phyloP scores from a whole-genome alignment of 345 rosid genomes.

The Lepidium didymum region DNA sequence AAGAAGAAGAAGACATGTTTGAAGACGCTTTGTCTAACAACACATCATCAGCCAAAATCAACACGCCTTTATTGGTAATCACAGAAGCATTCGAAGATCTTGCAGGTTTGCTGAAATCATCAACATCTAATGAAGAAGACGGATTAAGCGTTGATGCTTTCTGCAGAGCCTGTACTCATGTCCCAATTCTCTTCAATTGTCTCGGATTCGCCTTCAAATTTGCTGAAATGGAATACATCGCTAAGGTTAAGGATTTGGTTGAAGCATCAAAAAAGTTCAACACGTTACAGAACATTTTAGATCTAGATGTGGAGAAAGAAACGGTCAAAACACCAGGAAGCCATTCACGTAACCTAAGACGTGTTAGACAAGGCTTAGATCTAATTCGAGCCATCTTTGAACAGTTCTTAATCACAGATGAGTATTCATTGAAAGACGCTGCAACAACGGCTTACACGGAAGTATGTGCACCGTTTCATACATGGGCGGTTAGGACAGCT shows the following conservation, averaged over 20 bases:
- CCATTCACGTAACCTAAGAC: conserved; percentile 68
- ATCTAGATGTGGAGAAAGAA: conserved; percentile 55
- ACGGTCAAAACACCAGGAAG: conserved; percentile 76
- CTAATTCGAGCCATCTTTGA: conserved; percentile 77
- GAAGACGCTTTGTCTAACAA: conserved; percentile 21
- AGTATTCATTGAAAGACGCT: conserved; percentile 66
- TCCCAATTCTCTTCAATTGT: conserved; percentile 56
- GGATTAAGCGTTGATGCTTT: conserved; percentile 49
- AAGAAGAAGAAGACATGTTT: conserved; percentile 15
- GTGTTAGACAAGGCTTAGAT: conserved; percentile 90
- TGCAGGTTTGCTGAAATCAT: conserved; percentile 27
- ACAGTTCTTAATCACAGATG: conserved; percentile 50
- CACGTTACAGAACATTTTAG: conserved; percentile 52
- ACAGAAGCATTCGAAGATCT: conserved; percentile 61
- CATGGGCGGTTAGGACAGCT: conserved; percentile 83
- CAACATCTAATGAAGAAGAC: not conserved
- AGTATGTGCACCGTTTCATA: conserved; percentile 86
- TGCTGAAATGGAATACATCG: conserved; percentile 70
- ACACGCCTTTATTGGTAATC: conserved; percentile 40
- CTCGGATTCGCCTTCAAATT: conserved; percentile 92
- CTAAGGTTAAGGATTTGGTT: conserved; percentile 63
- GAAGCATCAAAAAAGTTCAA: conserved; percentile 56
- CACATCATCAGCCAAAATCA: conserved; percentile 11
- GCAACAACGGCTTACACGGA: conserved; percentile 77
- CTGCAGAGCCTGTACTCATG: conserved; percentile 57